Conservation (phyloP, 2,329 filamentous ascomycete genomes). For the Juglanconis oblonga region DNA sequence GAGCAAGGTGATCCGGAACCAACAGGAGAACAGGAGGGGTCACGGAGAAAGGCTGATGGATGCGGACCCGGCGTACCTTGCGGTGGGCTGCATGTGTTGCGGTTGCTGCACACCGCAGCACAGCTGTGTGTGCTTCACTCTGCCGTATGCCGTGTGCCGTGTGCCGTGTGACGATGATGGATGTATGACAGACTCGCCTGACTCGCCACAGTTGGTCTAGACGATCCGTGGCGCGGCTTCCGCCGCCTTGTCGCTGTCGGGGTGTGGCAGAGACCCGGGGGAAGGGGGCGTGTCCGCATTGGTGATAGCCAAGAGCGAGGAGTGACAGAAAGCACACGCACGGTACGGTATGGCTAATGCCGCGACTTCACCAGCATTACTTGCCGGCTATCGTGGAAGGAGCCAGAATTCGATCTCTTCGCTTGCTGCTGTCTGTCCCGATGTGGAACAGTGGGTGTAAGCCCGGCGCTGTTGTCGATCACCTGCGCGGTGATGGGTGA, state of each 20-base stretch:
- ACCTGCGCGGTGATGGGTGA: neutral
- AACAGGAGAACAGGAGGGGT: neutral
- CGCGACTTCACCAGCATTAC: neutral
- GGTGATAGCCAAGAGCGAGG: neutral
- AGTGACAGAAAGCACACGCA: no score
- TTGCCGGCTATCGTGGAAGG: neutral
- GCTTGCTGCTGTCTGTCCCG: neutral
- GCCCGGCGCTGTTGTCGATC: neutral
- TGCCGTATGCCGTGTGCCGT: neutral
- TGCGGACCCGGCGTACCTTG: neutral
- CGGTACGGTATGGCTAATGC: neutral
- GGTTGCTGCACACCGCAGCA: neutral
- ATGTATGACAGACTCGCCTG: neutral
- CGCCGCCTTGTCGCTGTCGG: neutral
- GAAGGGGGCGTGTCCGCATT: neutral
- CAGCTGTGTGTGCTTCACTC: neutral
- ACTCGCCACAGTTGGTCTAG: slow-evolving; percentile 17
- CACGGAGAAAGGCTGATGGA: neutral
- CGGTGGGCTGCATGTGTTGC: neutral
- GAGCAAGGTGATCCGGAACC: neutral
- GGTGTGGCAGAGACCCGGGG: neutral
- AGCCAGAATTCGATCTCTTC: neutral
- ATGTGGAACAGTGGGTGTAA: neutral
- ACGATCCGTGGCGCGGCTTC: slow-evolving; percentile 5
- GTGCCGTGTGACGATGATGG: neutral